A percentile compares a stretch with the other conserved stretches of the same genome.
Conservation (phyloP, 2,329 filamentous ascomycete genomes). For the Talaromyces sp. region DNA sequence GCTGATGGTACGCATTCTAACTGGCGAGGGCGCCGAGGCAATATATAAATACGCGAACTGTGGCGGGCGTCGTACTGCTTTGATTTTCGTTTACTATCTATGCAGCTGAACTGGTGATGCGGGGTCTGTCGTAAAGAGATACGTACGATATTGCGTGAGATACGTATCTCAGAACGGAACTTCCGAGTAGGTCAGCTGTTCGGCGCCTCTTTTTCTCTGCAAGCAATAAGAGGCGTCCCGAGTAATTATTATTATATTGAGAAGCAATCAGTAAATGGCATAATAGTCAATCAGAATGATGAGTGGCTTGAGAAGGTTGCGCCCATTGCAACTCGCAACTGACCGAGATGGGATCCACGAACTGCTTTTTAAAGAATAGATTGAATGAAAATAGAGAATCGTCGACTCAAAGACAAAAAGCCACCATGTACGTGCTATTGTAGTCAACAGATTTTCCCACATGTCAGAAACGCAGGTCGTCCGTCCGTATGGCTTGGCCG, state of each 20-base stretch:
- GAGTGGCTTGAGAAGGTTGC: not conserved
- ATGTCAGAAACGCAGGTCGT: not conserved
- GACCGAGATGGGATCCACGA: not conserved
- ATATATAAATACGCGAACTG: not conserved
- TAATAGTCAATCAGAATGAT: not conserved
- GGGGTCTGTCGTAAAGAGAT: not conserved
- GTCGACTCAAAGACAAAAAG: not conserved
- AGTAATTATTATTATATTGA: not conserved
- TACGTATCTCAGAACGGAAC: not conserved
- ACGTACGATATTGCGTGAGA: not conserved
- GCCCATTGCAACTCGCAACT: not conserved
- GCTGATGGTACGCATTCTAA: not conserved
- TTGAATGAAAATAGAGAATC: not conserved
- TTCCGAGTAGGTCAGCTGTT: not conserved
- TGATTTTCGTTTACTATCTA: not conserved
- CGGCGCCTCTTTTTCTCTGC: not conserved
- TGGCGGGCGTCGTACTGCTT: not conserved
- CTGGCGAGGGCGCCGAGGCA: not conserved
- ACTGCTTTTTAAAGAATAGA: not conserved
- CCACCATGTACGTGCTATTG: not conserved
- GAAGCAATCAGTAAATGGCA: not conserved
- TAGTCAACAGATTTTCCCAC: conserved; percentile 4
- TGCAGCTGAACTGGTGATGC: conserved; percentile 1
- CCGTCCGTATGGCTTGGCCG: not conserved
- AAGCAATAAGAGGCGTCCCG: not conserved